A percentile compares a stretch with the other conserved stretches of the same genome.
These are phyloP conservation scores for Leptodontidium sp. DNA, from an alignment of 2,329 filamentous ascomycete species.

Conservation along the genomic window DNA sequence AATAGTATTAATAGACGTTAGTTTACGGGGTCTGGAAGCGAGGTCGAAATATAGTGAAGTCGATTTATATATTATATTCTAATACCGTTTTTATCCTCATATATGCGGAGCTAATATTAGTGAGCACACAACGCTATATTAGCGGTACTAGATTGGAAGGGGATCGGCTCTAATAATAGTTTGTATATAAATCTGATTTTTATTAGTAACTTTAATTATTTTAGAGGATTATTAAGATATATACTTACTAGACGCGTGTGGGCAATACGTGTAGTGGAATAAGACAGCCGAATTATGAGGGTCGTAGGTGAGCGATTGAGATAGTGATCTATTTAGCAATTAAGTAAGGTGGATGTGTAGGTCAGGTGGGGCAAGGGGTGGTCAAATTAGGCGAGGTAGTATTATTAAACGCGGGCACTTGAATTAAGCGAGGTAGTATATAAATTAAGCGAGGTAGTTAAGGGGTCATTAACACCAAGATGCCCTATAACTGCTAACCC, in stretches of 20 bases:
- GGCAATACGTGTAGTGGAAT: no score
- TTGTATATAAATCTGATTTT: conserved; percentile 6
- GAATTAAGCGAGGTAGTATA: conserved; percentile 3
- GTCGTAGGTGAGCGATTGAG: not conserved
- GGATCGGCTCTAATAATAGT: not conserved
- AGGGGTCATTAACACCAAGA: conserved; percentile 3
- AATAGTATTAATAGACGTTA: conserved; percentile 32
- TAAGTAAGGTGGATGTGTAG: conserved; percentile 11
- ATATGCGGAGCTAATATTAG: no score
- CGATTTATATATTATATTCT: no score
- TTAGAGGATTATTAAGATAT: no score
- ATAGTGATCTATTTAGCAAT: conserved; percentile 5
- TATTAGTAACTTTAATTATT: not conserved
- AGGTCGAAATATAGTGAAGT: conserved; percentile 32
- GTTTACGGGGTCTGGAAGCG: conserved; percentile 28
- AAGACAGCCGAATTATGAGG: conserved; percentile 4
- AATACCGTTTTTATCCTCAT: no score
- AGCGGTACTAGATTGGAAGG: not conserved
- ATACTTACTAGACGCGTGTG: no score
- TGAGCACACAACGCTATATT: conserved; percentile 20
- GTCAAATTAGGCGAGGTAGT: conserved; percentile 13
- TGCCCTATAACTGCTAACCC: no score
- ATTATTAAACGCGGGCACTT: not conserved
- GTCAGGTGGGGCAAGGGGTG: conserved; percentile 10
- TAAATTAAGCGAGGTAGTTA: conserved; percentile 13